Evolutionary conservation across 495 filamentous ascomycete genomes (phyloP).

Genomic region (Penicillium macrosclerotiorum): DNA sequence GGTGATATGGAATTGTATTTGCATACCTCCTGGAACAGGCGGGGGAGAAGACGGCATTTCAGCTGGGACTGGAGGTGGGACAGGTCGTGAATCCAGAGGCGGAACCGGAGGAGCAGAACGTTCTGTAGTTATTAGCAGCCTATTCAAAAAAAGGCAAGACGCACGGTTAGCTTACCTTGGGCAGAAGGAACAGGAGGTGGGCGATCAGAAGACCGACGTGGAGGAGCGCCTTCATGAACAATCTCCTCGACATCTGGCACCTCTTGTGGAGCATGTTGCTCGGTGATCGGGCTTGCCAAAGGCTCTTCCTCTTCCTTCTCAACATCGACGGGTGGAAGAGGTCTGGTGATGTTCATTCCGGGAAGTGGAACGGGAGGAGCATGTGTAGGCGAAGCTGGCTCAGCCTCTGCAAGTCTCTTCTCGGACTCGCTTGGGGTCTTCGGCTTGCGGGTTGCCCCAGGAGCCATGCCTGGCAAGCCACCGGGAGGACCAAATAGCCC

Average conservation of each 20-base stretch:
- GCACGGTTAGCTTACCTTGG: conserved; percentile 53
- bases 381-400: conserved; percentile 46
- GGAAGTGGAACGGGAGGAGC: conserved; percentile 75
- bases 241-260: conserved; percentile 63
- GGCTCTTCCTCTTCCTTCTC: conserved; percentile 45
- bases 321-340: conserved; percentile 35
- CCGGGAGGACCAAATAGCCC: conserved; percentile 85
- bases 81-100: conserved; percentile 32
- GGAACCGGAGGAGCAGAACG: conserved; percentile 32
- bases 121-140: conserved; percentile 16
- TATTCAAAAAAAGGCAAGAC: neutral
- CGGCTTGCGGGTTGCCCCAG: conserved; percentile 41
- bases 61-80: conserved; percentile 55
- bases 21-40: conserved; percentile 67
- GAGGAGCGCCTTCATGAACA: conserved; percentile 41
- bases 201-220: conserved; percentile 45
- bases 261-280: conserved; percentile 48
- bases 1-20: neutral
- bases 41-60: conserved; percentile 68
- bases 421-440: conserved; percentile 62
- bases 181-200: conserved; percentile 43
- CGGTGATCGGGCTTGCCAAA: conserved; percentile 33
- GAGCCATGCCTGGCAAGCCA: conserved; percentile 57
- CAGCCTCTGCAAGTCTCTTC: conserved; percentile 57
- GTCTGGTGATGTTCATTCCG: conserved; percentile 56